phyloP scores from a whole-genome alignment of 176 grass and related monocot genomes.

The Stipa capillata region DNA sequence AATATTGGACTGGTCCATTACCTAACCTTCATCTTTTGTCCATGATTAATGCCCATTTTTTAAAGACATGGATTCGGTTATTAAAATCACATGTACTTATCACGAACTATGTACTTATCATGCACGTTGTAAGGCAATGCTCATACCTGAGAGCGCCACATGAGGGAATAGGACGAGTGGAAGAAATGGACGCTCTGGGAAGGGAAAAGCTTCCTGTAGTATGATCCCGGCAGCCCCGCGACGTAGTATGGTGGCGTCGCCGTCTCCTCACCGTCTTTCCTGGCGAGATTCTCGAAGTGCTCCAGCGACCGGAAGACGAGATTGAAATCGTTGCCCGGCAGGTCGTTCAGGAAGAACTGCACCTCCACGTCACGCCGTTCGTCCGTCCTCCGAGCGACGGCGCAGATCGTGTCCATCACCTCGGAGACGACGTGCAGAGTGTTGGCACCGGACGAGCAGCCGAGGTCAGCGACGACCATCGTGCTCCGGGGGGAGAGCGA shows the following conservation, averaged over 20 bases:
- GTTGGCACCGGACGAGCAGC: constrained; percentile 39
- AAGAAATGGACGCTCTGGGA: constrained; percentile 40
- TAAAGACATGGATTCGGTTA: no score
- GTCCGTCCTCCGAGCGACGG: neutral
- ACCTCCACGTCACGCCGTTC: neutral
- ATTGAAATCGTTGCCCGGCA: constrained; percentile 47
- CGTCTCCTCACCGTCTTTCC: neutral
- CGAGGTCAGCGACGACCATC: constrained; percentile 38
- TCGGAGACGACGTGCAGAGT: constrained; percentile 26
- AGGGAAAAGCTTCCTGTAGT: constrained; percentile 39
- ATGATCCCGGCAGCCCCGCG: constrained; percentile 29
- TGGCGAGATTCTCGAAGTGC: neutral
- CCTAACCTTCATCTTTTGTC: no score
- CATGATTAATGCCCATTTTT: no score
- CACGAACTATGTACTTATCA: no score
- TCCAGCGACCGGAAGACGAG: constrained; percentile 35
- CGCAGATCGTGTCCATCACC: neutral
- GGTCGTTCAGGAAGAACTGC: constrained; percentile 52
- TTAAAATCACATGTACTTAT: no score
- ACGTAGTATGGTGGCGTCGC: neutral
- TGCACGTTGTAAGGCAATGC: no score
- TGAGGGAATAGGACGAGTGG: constrained; percentile 32
- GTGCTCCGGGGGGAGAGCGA: neutral
- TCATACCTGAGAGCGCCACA: constrained; percentile 41
- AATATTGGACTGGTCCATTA: no score